Base-by-base conservation (phyloP, 805 yeast genomes). In the Metschnikowia vanudenii region DNA sequence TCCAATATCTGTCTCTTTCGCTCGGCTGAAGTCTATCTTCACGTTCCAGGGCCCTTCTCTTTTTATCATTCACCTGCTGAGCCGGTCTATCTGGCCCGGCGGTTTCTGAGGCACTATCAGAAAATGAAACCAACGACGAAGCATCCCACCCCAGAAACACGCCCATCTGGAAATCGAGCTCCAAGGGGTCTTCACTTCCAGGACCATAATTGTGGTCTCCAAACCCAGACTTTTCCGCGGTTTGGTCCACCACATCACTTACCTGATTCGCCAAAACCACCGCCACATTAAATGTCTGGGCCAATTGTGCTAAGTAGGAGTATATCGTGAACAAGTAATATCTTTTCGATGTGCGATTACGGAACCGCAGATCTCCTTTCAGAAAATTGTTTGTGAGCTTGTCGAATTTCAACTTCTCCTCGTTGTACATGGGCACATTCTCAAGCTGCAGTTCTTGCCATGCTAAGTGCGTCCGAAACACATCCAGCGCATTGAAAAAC, bases 241-340 rank as follows among this genome's bases (percentile, higher is more conserved):
- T 12, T 16, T 8, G 18, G 13, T 49, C 51, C 37, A 55, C 37
- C 19, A 76, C 75, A 56, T 85, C 92, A 34, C 90, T 78, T 1
- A 90, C 88, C 63, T 91, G 97, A 56, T 91, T 90, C 0, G 90
- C 78, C 1, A 85, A 76, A 0, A 88, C 80, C 0, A 91, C 64
- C 0, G 95, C 85, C 4, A 86, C 58, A 18, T 75, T 63, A 57
- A 69, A 63, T 13, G 70, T 59, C 17, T 58, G 55, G 0, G 89
- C 82, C 19, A 85, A 49, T 10, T 62, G 56, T 10, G 79, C 68
- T 44, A 90, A 65, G 44, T 70, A 75, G 14, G 68, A 67, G 10
- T 80, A 77, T 29, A 80, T 55, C 30, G 64, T 65, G 24, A 68
- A 64, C 17, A 77, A 57, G 52, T 78, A 75, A 41, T 64, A 57